phyloP scores from a whole-genome alignment of 208 protist genomes.

The Crithidia brevicula region DNA sequence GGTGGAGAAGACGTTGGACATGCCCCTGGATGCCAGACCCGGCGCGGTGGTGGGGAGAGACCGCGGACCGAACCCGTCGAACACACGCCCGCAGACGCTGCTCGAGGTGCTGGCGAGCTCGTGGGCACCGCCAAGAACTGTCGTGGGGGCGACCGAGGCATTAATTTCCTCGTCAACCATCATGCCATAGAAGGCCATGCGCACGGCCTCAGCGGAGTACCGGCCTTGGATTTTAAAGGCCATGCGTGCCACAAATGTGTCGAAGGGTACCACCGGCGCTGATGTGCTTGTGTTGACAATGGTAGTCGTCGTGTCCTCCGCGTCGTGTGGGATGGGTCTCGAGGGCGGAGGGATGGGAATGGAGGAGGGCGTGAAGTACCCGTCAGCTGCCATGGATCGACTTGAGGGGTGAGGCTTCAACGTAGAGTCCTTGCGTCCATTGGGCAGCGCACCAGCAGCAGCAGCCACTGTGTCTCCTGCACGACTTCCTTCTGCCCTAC shows the following conservation, averaged over 20 bases:
- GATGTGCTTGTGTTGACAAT: background rate
- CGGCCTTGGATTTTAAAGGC: slow-evolving; percentile 72
- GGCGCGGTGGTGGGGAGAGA: no score
- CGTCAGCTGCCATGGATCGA: background rate
- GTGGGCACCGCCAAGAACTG: no score
- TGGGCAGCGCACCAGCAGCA: no score
- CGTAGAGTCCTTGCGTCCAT: no score
- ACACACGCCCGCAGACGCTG: no score
- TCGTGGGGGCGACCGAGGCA: no score
- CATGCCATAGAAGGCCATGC: slow-evolving; percentile 64
- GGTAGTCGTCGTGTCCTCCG: slow-evolving; percentile 9
- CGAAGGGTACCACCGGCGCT: slow-evolving; percentile 50
- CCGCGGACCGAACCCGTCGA: no score
- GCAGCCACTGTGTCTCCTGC: no score
- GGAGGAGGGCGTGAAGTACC: background rate
- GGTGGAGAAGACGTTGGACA: slow-evolving; percentile 19
- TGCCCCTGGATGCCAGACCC: background rate
- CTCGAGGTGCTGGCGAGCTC: no score
- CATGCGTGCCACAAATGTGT: slow-evolving; percentile 79
- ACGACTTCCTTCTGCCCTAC: no score
- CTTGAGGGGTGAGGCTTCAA: no score
- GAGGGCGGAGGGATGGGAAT: slow-evolving; percentile 3
- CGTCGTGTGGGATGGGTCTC: background rate
- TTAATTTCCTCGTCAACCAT: slow-evolving; percentile 43
- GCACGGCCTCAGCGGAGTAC: slow-evolving; percentile 66